Conservation (phyloP, 2,329 filamentous ascomycete species). For the Aspergillus awamori region DNA sequence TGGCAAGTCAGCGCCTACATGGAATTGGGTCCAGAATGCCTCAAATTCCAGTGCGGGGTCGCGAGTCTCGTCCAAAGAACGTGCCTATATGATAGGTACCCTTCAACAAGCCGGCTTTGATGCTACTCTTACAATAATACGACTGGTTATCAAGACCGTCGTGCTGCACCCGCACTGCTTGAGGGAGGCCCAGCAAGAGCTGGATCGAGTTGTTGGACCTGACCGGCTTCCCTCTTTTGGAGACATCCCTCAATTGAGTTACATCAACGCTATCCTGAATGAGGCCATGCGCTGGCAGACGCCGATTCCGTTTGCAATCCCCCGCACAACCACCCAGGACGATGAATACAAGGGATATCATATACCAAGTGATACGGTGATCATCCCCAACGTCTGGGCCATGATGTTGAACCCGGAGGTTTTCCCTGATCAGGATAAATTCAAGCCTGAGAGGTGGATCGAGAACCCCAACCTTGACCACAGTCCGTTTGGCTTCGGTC, state of each 20-base stretch:
- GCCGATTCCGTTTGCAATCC: constrained; percentile 32
- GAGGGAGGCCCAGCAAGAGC: constrained; percentile 50
- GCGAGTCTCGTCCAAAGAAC: neutral
- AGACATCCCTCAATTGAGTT: constrained; percentile 40
- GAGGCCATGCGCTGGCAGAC: constrained; percentile 41
- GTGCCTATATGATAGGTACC: neutral
- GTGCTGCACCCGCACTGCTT: constrained; percentile 24
- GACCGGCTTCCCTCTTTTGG: constrained; percentile 37
- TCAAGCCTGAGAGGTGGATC: constrained; percentile 2
- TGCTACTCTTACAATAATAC: neutral
- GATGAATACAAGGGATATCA: constrained; percentile 27
- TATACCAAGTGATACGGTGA: constrained; percentile 38
- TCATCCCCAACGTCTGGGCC: constrained; percentile 31
- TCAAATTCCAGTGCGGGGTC: neutral
- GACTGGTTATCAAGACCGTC: neutral
- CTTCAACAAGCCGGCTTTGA: constrained; percentile 1
- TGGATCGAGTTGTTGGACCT: constrained; percentile 42
- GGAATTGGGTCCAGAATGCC: neutral
- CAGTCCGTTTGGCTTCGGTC: constrained; percentile 4
- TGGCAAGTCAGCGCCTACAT: neutral
- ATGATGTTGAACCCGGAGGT: neutral
- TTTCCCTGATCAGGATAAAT: neutral
- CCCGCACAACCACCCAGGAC: constrained; percentile 31
- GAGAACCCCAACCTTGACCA: neutral
- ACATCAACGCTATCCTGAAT: constrained; percentile 39